Conservation (phyloP, 257 asterid species). For the Thymus quinquecostatus region DNA sequence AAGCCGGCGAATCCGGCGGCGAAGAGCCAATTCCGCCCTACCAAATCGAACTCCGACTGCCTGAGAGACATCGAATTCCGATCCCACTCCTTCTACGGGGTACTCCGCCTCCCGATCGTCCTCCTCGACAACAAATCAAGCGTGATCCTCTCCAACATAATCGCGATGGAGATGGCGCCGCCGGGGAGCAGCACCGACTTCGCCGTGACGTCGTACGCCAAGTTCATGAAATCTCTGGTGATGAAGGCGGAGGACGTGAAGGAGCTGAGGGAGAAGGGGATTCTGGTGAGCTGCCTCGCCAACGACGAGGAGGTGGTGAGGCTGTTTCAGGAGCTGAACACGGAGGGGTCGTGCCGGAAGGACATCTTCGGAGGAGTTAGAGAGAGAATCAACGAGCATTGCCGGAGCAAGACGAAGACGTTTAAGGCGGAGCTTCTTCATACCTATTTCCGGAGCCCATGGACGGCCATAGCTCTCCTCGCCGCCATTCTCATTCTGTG, state of each 20-base stretch:
- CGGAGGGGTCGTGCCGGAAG: constrained; percentile 29
- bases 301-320: constrained; percentile 21
- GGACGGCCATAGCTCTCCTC: constrained; percentile 24
- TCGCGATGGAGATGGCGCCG: constrained; percentile 40
- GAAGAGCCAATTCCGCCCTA: constrained; percentile 12
- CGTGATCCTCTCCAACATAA: constrained; percentile 35
- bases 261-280: constrained; percentile 39
- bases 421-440: constrained; percentile 19
- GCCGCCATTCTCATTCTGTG: constrained; percentile 16
- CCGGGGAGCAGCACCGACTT: constrained; percentile 10
- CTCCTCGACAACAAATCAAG: neutral
- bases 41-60: neutral
- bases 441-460: constrained; percentile 14
- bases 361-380: neutral
- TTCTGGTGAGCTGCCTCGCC: constrained; percentile 27
- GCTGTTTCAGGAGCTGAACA: constrained; percentile 37
- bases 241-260: constrained; percentile 35
- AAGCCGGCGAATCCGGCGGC: neutral
- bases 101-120: constrained; percentile 21
- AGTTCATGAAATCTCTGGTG: constrained; percentile 22
- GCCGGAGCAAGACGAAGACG: constrained; percentile 16
- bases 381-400: constrained; percentile 13
- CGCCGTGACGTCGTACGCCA: constrained; percentile 35
- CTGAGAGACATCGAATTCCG: constrained; percentile 22
- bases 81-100: constrained; percentile 17